Percentiles rank a stretch among this genome's conserved stretches.
Evolutionary conservation across 345 rosid species (phyloP).

Genomic region (Chamaenerion angustifolium): DNA sequence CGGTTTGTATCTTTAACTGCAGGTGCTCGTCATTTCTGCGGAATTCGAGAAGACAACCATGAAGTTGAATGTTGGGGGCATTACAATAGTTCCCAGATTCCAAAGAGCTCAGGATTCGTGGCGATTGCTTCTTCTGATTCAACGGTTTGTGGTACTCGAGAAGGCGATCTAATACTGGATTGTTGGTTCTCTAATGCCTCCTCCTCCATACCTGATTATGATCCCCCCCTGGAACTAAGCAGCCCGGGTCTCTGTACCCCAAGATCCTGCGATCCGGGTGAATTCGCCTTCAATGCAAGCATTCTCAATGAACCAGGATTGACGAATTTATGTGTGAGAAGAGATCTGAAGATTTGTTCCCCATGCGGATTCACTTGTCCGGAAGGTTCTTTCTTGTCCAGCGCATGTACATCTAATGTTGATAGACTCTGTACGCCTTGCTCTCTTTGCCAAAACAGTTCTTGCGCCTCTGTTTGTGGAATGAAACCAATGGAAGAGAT

Average conservation of each 20-base stretch:
- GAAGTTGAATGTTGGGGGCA: slow-evolving; percentile 84
- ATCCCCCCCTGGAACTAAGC: slow-evolving; percentile 77
- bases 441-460: slow-evolving; percentile 87
- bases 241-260: slow-evolving; percentile 74
- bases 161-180: slow-evolving; percentile 73
- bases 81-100: slow-evolving; percentile 44
- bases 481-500: slow-evolving; percentile 20
- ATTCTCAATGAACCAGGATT: slow-evolving; percentile 58
- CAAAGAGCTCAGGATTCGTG: slow-evolving; percentile 58
- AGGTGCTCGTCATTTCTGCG: slow-evolving; percentile 71
- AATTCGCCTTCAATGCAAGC: slow-evolving; percentile 82
- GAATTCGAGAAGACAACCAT: slow-evolving; percentile 67
- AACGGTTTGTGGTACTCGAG: slow-evolving; percentile 65
- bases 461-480: slow-evolving; percentile 58
- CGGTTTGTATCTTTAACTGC: slow-evolving; percentile 49
- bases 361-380: slow-evolving; percentile 76
- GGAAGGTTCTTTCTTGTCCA: slow-evolving; percentile 65
- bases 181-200: slow-evolving; percentile 59
- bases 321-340: slow-evolving; percentile 53
- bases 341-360: slow-evolving; percentile 54
- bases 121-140: slow-evolving; percentile 86
- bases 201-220: slow-evolving; percentile 28
- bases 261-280: slow-evolving; percentile 33
- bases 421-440: slow-evolving; percentile 74
- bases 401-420: slow-evolving; percentile 44